A percentile compares a stretch with the other conserved stretches of the same genome.
Evolutionary conservation across 805 yeast genomes (phyloP).

Genomic region (Ogataea wickerhamii): DNA sequence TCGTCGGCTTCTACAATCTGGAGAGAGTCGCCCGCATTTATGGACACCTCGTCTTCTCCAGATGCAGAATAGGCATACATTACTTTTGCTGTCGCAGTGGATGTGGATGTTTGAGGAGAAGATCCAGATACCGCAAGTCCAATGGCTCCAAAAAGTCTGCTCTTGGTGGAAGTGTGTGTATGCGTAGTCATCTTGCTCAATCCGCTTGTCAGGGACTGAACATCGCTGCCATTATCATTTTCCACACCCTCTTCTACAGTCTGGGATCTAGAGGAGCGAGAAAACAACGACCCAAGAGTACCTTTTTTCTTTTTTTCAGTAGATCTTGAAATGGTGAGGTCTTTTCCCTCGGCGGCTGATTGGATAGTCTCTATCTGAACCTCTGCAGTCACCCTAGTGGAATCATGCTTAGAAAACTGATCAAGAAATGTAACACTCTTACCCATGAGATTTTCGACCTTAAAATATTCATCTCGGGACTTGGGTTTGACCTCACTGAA

Average conservation of each 20-base stretch:
- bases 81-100: constrained; percentile 37
- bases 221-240: constrained; percentile 20
- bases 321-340: constrained; percentile 55
- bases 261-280: constrained; percentile 10
- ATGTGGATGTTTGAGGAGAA: constrained; percentile 3
- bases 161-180: constrained; percentile 21
- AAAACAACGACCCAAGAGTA: constrained; percentile 41
- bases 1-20: constrained; percentile 65
- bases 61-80: constrained; percentile 61
- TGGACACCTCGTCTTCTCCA: constrained; percentile 71
- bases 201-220: constrained; percentile 27
- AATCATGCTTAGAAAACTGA: constrained; percentile 69
- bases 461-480: constrained; percentile 35
- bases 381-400: constrained; percentile 66
- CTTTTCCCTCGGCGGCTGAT: constrained; percentile 74
- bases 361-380: constrained; percentile 91
- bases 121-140: constrained; percentile 17
- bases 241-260: constrained; percentile 12
- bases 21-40: constrained; percentile 59
- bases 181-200: constrained; percentile 27
- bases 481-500: constrained; percentile 37
- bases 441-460: constrained; percentile 50
- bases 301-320: constrained; percentile 54
- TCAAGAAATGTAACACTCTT: constrained; percentile 52
- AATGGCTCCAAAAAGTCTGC: constrained; percentile 26